Percentiles rank a stretch among this genome's conserved stretches.
Conservation (phyloP, 148 eudicot genomes). For the Nepenthes gracilis region DNA sequence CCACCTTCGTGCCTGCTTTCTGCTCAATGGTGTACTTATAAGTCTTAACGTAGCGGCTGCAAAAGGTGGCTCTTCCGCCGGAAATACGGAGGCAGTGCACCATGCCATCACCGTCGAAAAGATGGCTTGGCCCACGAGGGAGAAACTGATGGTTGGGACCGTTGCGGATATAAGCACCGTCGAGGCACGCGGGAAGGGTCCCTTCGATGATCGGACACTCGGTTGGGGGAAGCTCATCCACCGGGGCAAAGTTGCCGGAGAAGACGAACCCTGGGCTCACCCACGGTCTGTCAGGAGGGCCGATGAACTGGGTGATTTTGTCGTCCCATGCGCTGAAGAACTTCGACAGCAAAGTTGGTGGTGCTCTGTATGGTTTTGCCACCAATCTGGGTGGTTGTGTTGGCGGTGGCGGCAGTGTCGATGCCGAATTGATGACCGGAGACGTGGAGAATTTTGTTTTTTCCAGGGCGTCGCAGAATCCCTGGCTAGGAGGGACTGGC, state of each 20-base stretch:
- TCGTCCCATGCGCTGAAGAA: too few species aligned
- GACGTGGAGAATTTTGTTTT: too few species aligned
- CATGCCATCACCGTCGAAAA: slow-evolving; percentile 12
- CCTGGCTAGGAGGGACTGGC: too few species aligned
- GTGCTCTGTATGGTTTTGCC: too few species aligned
- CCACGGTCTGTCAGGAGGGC: too few species aligned
- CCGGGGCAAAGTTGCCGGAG: slow-evolving; percentile 14
- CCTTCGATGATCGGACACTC: slow-evolving; percentile 4
- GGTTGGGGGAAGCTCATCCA: slow-evolving; percentile 14
- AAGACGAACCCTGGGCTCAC: not conserved
- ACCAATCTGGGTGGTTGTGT: too few species aligned
- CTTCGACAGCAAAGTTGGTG: too few species aligned
- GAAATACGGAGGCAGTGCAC: slow-evolving; percentile 5
- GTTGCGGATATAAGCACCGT: slow-evolving; percentile 18
- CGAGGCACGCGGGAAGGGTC: slow-evolving; percentile 6
- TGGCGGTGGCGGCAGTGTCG: too few species aligned
- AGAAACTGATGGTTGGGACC: slow-evolving; percentile 6
- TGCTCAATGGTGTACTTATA: slow-evolving; percentile 4
- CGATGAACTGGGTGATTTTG: too few species aligned
- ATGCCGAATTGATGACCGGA: too few species aligned
- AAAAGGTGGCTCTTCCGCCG: slow-evolving; percentile 4
- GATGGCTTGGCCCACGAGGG: slow-evolving; percentile 5
- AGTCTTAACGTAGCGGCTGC: slow-evolving; percentile 10
- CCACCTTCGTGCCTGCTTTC: not conserved
- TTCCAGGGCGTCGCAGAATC: too few species aligned